These are phyloP conservation scores for Aspergillus intermedius DNA, from an alignment of 2,329 filamentous ascomycete genomes.

Conservation along the genomic window DNA sequence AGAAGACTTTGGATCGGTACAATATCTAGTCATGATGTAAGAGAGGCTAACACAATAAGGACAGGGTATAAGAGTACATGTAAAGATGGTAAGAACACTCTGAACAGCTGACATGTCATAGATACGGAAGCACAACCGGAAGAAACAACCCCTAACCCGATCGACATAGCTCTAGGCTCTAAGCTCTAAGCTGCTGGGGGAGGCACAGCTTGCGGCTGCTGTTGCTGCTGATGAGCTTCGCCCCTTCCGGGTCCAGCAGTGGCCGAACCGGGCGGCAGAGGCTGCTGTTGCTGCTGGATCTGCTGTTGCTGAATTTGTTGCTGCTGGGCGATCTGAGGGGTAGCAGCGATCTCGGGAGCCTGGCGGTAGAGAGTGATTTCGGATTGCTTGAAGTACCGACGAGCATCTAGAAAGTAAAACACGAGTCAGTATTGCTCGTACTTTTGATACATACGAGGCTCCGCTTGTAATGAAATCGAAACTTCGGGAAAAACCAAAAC, in stretches of 20 bases:
- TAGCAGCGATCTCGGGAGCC: slow-evolving; percentile 41
- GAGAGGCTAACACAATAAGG: neutral
- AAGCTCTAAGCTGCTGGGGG: slow-evolving; percentile 20
- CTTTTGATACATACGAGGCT: neutral
- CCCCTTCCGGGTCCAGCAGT: slow-evolving; percentile 28
- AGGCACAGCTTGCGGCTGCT: slow-evolving; percentile 12
- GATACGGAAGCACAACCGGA: slow-evolving; percentile 4
- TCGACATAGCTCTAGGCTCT: neutral
- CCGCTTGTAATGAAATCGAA: slow-evolving; percentile 7
- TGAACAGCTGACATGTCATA: neutral
- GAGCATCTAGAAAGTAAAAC: slow-evolving; percentile 59
- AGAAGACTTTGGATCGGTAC: too few species aligned
- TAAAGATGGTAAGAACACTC: neutral
- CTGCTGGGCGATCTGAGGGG: slow-evolving; percentile 34
- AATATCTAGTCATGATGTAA: neutral
- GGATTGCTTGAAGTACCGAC: slow-evolving; percentile 97
- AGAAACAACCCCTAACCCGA: slow-evolving; percentile 5
- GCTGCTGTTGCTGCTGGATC: slow-evolving; percentile 28
- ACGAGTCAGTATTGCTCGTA: slow-evolving; percentile 4
- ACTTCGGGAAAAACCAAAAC: neutral
- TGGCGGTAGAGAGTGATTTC: slow-evolving; percentile 97
- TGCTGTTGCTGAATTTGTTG: slow-evolving; percentile 36
- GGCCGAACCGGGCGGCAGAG: slow-evolving; percentile 30
- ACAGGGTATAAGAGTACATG: neutral
- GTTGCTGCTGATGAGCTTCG: slow-evolving; percentile 7